Conservation (phyloP, 495 filamentous ascomycete genomes). For the Lepidopterella palustris region DNA sequence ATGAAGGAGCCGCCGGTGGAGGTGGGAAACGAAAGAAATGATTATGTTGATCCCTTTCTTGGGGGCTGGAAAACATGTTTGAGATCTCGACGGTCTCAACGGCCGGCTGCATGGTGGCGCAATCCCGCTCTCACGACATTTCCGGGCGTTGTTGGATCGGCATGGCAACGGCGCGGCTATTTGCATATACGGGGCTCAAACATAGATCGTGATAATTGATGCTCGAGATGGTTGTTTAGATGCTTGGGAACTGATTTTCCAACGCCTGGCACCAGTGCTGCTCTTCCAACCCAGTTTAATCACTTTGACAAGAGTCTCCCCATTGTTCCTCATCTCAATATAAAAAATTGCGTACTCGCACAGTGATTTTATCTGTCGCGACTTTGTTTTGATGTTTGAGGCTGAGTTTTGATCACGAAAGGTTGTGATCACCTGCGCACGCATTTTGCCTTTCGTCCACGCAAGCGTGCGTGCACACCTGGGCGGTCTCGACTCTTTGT, state of each 20-base stretch:
- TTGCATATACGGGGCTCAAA: not conserved
- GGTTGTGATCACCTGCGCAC: not conserved
- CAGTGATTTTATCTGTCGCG: not conserved
- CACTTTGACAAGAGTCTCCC: no score
- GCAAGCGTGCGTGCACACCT: no score
- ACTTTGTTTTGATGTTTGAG: not conserved
- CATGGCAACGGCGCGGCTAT: not conserved
- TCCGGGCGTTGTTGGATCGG: not conserved
- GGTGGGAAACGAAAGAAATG: slow-evolving; percentile 58
- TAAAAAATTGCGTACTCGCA: no score
- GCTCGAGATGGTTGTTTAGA: not conserved
- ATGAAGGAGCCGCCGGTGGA: slow-evolving; percentile 56
- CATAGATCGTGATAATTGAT: not conserved
- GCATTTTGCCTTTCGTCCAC: not conserved
- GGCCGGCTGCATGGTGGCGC: not conserved
- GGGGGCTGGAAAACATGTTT: not conserved
- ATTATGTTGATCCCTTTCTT: not conserved
- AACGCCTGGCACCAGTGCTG: no score
- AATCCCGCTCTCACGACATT: not conserved
- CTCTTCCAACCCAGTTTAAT: no score
- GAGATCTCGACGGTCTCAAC: not conserved
- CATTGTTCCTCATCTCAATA: no score
- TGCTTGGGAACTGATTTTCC: not conserved
- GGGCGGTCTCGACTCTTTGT: not conserved
- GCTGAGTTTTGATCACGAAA: not conserved